phyloP scores from a whole-genome alignment of 495 filamentous ascomycete species.

The Tuber borchii region DNA sequence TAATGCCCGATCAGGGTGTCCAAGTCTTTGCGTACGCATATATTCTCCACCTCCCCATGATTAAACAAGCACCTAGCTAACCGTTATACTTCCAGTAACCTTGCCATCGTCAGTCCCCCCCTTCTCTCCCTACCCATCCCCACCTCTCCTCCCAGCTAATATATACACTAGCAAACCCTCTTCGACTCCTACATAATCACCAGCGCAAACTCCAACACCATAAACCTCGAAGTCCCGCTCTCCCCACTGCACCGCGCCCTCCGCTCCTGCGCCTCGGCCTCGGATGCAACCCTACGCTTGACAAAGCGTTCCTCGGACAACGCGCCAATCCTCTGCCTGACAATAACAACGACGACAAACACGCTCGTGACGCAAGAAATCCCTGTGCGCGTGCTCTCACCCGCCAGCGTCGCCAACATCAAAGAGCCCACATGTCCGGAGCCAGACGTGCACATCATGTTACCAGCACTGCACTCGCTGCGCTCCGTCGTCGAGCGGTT shows the following conservation, averaged over 20 bases:
- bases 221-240: slow-evolving; percentile 92
- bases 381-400: slow-evolving; percentile 80
- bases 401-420: slow-evolving; percentile 69
- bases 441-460: slow-evolving; percentile 86
- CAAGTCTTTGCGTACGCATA: slow-evolving; percentile 90
- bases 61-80: background rate
- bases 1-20: slow-evolving; percentile 84
- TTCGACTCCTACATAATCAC: slow-evolving; percentile 85
- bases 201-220: slow-evolving; percentile 75
- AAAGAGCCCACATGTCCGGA: slow-evolving; percentile 86
- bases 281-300: slow-evolving; percentile 72
- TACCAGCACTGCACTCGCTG: slow-evolving; percentile 74
- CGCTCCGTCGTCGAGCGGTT: slow-evolving; percentile 91
- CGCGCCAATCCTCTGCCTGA: slow-evolving; percentile 74
- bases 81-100: background rate
- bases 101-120: slow-evolving; percentile 13
- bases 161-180: slow-evolving; percentile 58
- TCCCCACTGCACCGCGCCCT: slow-evolving; percentile 73
- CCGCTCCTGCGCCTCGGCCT: slow-evolving; percentile 69
- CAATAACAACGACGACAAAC: slow-evolving; percentile 60
- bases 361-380: slow-evolving; percentile 79
- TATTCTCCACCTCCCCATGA: background rate
- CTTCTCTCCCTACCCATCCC: background rate
- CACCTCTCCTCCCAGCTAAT: background rate
- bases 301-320: slow-evolving; percentile 73